These are phyloP conservation scores for Mycosphaerelloides madeirae DNA, from an alignment of 2,329 filamentous ascomycete species.

Conservation along the genomic window DNA sequence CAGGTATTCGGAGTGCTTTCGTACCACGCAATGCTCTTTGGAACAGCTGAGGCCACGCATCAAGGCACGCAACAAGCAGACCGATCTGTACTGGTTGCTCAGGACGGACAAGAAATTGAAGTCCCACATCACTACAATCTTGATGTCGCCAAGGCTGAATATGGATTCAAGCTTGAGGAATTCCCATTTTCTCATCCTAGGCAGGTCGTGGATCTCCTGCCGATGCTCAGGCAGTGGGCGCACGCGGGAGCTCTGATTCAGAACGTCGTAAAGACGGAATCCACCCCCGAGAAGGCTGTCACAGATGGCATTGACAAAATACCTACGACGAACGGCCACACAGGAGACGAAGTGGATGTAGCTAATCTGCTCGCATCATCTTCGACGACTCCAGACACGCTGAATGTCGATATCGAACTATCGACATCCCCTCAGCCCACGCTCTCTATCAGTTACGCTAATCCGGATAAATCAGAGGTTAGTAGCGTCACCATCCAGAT, in stretches of 20 bases:
- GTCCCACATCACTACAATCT: slow-evolving; percentile 54
- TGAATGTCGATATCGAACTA: slow-evolving; percentile 32
- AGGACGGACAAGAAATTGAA: slow-evolving; percentile 16
- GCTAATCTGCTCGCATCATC: slow-evolving; percentile 5
- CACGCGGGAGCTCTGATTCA: slow-evolving; percentile 61
- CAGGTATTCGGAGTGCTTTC: slow-evolving; percentile 21
- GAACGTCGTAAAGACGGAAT: slow-evolving; percentile 24
- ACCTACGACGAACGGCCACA: background rate
- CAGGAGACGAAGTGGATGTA: background rate
- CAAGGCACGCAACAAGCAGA: background rate
- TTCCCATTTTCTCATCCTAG: slow-evolving; percentile 74
- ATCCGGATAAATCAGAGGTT: slow-evolving; percentile 44
- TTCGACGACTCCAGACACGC: background rate
- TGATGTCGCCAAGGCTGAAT: slow-evolving; percentile 68
- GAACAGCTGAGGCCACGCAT: slow-evolving; percentile 2
- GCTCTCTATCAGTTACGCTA: slow-evolving; percentile 32
- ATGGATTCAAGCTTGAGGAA: slow-evolving; percentile 60
- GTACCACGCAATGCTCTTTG: slow-evolving; percentile 23
- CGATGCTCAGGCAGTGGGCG: slow-evolving; percentile 69
- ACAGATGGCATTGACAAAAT: background rate
- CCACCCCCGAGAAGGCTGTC: background rate
- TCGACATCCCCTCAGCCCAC: slow-evolving; percentile 31
- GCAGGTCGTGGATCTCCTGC: slow-evolving; percentile 70
- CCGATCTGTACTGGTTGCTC: slow-evolving; percentile 4
- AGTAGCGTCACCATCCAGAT: slow-evolving; percentile 25